Evolutionary conservation across 2,329 filamentous ascomycete genomes (phyloP).

Genomic region (Cadophora gregata): DNA sequence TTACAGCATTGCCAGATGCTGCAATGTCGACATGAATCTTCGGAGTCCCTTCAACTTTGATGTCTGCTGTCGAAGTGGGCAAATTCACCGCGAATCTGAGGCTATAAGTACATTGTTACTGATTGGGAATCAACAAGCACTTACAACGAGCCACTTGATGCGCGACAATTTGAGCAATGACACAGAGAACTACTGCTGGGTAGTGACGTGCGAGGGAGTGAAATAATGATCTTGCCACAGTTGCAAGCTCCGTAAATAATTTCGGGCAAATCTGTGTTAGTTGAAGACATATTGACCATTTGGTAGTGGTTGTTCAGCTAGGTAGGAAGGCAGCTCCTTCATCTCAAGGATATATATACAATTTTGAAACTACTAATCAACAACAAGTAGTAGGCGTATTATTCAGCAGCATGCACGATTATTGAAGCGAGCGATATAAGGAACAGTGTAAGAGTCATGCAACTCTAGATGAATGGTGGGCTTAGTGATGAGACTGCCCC

Average conservation of each 20-base stretch:
- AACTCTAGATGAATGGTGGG: not conserved
- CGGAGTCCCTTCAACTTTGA: conserved; percentile 24
- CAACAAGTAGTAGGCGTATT: not conserved
- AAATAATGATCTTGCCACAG: conserved; percentile 25
- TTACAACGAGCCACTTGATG: conserved; percentile 18
- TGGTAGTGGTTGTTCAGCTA: not conserved
- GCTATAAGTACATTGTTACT: not conserved
- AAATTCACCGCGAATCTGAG: conserved; percentile 25
- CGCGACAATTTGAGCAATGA: conserved; percentile 27
- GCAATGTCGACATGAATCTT: conserved; percentile 24
- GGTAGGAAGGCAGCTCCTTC: not conserved
- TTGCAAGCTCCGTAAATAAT: conserved; percentile 27
- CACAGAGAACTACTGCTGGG: conserved; percentile 22
- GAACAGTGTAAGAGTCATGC: conserved; percentile 1
- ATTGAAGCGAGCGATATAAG: not conserved
- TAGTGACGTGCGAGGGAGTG: conserved; percentile 16
- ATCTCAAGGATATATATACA: not conserved
- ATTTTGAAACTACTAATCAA: not conserved
- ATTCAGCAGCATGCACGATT: conserved; percentile 4
- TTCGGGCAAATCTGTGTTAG: not conserved
- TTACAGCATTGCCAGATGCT: conserved; percentile 21
- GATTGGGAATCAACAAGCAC: not conserved
- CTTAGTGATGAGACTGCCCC: not conserved
- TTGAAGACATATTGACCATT: conserved; percentile 8
- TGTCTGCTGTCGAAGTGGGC: conserved; percentile 15